Percentiles rank a stretch among this genome's conserved stretches.
Evolutionary conservation across 805 yeast genomes (phyloP).

Genomic region (Wickerhamiella hasegawae): DNA sequence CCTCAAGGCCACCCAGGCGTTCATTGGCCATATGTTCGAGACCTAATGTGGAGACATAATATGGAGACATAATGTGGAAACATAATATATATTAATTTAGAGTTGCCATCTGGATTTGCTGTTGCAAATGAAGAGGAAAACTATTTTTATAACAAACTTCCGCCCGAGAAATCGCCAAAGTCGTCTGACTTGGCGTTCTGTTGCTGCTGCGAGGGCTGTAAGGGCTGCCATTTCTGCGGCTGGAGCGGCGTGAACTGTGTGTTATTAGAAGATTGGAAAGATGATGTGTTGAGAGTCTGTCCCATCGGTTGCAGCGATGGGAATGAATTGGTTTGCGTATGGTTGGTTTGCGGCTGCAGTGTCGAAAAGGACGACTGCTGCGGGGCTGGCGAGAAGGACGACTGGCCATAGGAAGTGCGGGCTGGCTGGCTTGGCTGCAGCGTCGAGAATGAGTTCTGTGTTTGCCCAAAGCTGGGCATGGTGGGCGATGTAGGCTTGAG

Average conservation of each 20-base stretch:
- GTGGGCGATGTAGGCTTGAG: too few species aligned
- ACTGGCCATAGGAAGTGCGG: not conserved
- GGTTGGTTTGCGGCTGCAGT: too few species aligned
- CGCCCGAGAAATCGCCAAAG: not conserved
- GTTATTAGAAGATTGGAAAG: not conserved
- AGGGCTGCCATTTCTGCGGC: not conserved
- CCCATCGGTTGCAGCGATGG: not conserved
- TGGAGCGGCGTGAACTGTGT: not conserved
- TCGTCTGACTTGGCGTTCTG: not conserved
- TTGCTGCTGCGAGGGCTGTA: not conserved
- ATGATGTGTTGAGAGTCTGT: not conserved
- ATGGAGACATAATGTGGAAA: not conserved
- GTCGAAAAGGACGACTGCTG: not conserved
- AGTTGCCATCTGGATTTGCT: too few species aligned
- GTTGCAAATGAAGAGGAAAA: too few species aligned
- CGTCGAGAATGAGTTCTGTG: not conserved
- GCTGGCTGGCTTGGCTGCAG: not conserved
- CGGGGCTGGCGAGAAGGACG: not conserved
- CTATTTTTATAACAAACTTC: too few species aligned
- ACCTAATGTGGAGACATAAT: not conserved
- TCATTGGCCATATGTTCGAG: conserved; percentile 64
- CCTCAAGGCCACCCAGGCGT: conserved; percentile 81
- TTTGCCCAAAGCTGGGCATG: too few species aligned
- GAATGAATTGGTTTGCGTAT: not conserved
- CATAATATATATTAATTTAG: not conserved